Evolutionary conservation across 257 asterid species (phyloP), one percentile per base, ranked within the genome.

Genomic region (Scutellaria baicalensis): DNA sequence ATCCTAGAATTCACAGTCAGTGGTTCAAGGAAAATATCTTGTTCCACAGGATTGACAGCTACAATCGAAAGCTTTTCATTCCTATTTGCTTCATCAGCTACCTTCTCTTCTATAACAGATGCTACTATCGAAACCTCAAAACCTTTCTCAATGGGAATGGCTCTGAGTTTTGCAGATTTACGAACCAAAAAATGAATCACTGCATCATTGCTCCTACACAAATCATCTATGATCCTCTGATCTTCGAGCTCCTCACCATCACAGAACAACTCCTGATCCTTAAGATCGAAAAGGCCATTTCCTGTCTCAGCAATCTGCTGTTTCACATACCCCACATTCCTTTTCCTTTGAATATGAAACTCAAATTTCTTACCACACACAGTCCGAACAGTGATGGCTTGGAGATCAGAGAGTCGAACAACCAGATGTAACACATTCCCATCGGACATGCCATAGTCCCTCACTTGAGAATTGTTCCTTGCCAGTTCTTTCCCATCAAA

Each of bases 201-300:
- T 0, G 92, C 89, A 40, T 75, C 85, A n/a, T 82, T 75, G 69
- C 76, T 80, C 62, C 54, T 82, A 35, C 92, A 86, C 39, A 88
- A 78, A 77, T 89, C 95, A 38, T 84, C 87, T 64, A 91, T 70
- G 54, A 85, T 75, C 63, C 89, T 83, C 80, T 87, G 91, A 71
- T 89, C 97, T 74, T 91, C 97, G 35, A 91, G 89, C 77, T 82
- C 93, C 81, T 85, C 91, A 9, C 81, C 90, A 72, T 89, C 82
- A 61, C 83, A 80, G 44, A 85, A 73, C 77, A 89, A 71, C 71
- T 84, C 89, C 50, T 84, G 91, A 69, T 84, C 88, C 72, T 76
- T 77, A 9, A 83, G 91, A 70, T 84, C 68, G 16, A 73, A 49
- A 79, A 80, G 45, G 5, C 78, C 84, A 33, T 73, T 66, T 64